Base-by-base conservation (phyloP, 116 monocot species). In the Iris pallida region DNA sequence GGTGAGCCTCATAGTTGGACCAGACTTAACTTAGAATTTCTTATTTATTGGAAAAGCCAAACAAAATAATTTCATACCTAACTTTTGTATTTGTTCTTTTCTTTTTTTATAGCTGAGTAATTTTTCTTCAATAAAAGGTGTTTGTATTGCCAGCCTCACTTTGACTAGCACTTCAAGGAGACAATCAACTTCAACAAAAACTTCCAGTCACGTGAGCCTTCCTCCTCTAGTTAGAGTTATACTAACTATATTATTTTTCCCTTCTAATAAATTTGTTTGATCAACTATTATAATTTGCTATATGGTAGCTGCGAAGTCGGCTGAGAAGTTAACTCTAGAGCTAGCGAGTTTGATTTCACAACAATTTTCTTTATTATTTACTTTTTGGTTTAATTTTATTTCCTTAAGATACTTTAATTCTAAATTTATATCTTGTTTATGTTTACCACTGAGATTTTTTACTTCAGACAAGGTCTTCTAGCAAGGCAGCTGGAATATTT, bases 401-500 rank as follows among this genome's bases (percentile, higher is more conserved):
- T 14, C 14, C 14, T 53, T 10, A n/a, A 10, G 41, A 4, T 61
- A 8, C 62, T 62, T 62, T 45, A 7, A 45, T 16, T n/a, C n/a
- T n/a, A n/a, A n/a, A n/a, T n/a, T n/a, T n/a, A n/a, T n/a, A n/a
- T n/a, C n/a, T n/a, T n/a, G n/a, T n/a, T 0, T 0, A 19, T 49
- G 10, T 62, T 52, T 55, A 17, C 47, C 6, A 40, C 6, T 20
- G n/a, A 66, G 2, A 7, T 17, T 42, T 17, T 30, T 64, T 5
- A 20, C 16, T 48, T 17, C 86, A 91, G 96, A 89, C 86, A 40
- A 96, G 84, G 71, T 84, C 91, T 51, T 84, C 84, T n/a, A 96
- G 96, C 78, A 96, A 91, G 84, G 92, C 96, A 71, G 96, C 96
- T 30, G 64, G 80, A 49, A 91, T 91, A 92, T 96, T 96, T 73